Evolutionary conservation across 2,329 filamentous ascomycete genomes (phyloP).

Genomic region (Verruconis gallopava): DNA sequence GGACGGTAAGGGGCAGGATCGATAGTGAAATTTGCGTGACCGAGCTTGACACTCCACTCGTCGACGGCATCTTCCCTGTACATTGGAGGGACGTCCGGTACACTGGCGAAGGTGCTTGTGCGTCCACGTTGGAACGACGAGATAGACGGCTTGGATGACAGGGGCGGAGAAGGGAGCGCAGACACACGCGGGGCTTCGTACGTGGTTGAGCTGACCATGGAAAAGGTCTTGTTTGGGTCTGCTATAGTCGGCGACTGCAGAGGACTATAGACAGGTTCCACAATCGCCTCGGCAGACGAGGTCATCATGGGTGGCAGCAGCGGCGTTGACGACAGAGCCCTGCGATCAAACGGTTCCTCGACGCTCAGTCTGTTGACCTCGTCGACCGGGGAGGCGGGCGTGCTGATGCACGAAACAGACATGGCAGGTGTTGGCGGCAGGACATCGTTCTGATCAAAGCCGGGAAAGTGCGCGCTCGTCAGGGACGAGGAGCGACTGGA

Average conservation of each 20-base stretch:
- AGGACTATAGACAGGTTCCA: slow-evolving; percentile 55
- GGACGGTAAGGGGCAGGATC: slow-evolving; percentile 68
- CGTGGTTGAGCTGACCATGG: slow-evolving; percentile 24
- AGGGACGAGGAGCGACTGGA: slow-evolving; percentile 73
- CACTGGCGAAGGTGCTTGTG: slow-evolving; percentile 8
- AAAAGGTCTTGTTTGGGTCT: slow-evolving; percentile 35
- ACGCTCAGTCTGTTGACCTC: slow-evolving; percentile 32
- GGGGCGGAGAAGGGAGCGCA: slow-evolving; percentile 51
- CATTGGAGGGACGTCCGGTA: slow-evolving; percentile 47
- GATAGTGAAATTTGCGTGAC: slow-evolving; percentile 90
- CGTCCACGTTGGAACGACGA: slow-evolving; percentile 47
- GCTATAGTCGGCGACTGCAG: slow-evolving; percentile 73
- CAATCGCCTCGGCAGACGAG: neutral
- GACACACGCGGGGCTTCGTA: slow-evolving; percentile 37
- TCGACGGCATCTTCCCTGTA: slow-evolving; percentile 54
- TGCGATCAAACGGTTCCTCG: slow-evolving; percentile 35
- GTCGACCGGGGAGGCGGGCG: slow-evolving; percentile 22
- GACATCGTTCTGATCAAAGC: slow-evolving; percentile 20
- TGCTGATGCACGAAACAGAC: slow-evolving; percentile 11
- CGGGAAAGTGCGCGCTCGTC: slow-evolving; percentile 44
- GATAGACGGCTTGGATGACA: slow-evolving; percentile 65
- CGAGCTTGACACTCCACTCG: slow-evolving; percentile 72
- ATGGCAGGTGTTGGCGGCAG: slow-evolving; percentile 4
- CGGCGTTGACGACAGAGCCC: slow-evolving; percentile 64
- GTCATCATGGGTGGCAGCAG: slow-evolving; percentile 68